Percentiles rank a stretch among this genome's conserved stretches.
Evolutionary conservation across 768 basidiomycete species (phyloP).

Genomic region (Boletus coccyginus): DNA sequence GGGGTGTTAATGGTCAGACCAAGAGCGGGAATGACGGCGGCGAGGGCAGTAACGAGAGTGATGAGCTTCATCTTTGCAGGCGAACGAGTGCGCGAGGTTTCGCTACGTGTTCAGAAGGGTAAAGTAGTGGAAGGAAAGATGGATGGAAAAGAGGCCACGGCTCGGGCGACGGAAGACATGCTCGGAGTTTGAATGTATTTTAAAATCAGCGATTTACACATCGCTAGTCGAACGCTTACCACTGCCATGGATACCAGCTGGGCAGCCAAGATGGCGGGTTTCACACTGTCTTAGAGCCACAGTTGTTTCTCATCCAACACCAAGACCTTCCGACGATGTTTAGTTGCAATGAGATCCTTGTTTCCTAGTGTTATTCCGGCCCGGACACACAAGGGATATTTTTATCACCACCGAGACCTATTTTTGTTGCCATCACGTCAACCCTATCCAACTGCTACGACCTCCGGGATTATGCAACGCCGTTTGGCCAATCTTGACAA

Average conservation of each 20-base stretch:
- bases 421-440: constrained; percentile 28
- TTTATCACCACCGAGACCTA: background rate
- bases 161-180: constrained; percentile 1
- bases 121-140: constrained; percentile 1
- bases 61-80: constrained; percentile 37
- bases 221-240: too few species aligned
- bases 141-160: background rate
- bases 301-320: too few species aligned
- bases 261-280: background rate
- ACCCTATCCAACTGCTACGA: constrained; percentile 90
- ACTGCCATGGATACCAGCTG: background rate
- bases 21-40: constrained; percentile 31
- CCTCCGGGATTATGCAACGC: constrained; percentile 89
- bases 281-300: too few species aligned
- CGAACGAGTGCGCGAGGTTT: constrained; percentile 20
- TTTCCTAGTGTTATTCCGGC: too few species aligned
- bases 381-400: background rate
- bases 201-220: constrained; percentile 2
- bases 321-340: too few species aligned
- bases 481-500: constrained; percentile 94
- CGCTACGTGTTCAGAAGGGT: background rate
- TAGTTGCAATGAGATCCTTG: too few species aligned
- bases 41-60: constrained; percentile 28
- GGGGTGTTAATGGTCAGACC: constrained; percentile 65
- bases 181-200: constrained; percentile 31